These are phyloP conservation scores for Cladophialophora psammophila DNA, from an alignment of 2,329 filamentous ascomycete species.

Conservation along the genomic window DNA sequence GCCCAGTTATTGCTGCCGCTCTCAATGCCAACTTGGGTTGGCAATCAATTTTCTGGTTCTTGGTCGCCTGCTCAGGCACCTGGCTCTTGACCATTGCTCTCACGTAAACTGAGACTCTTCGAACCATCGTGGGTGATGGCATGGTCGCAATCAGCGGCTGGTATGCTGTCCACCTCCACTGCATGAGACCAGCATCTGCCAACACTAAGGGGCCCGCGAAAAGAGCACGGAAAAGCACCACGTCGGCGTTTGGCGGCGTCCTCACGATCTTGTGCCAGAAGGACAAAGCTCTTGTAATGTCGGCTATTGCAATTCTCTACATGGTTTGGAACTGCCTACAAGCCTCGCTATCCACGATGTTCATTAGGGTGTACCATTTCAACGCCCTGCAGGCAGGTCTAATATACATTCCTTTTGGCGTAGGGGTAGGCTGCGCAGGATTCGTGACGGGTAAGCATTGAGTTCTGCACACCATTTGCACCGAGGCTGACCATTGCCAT, in stretches of 20 bases:
- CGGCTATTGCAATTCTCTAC: background rate
- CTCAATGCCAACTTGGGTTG: background rate
- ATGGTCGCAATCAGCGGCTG: background rate
- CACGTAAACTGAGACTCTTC: too few relatives aligned
- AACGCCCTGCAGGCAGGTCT: background rate
- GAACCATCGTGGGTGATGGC: background rate
- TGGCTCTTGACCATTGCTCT: too few relatives aligned
- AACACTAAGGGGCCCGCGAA: too few relatives aligned
- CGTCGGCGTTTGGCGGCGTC: too few relatives aligned
- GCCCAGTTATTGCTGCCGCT: background rate
- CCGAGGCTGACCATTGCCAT: too few relatives aligned
- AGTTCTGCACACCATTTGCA: too few relatives aligned
- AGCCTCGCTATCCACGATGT: background rate
- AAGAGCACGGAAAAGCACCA: too few relatives aligned
- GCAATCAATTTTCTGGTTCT: background rate
- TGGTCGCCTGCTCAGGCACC: conserved; percentile 7
- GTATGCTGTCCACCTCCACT: too few relatives aligned
- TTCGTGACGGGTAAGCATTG: background rate
- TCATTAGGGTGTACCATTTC: background rate
- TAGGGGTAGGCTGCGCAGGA: background rate
- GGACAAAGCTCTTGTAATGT: background rate
- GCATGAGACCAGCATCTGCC: too few relatives aligned
- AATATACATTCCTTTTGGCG: background rate
- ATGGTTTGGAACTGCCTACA: too few relatives aligned
- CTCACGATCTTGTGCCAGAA: too few relatives aligned